These are phyloP conservation scores for Takakia lepidozioides DNA, from an alignment of 225 moss, liverwort and hornwort species.

Conservation along the genomic window DNA sequence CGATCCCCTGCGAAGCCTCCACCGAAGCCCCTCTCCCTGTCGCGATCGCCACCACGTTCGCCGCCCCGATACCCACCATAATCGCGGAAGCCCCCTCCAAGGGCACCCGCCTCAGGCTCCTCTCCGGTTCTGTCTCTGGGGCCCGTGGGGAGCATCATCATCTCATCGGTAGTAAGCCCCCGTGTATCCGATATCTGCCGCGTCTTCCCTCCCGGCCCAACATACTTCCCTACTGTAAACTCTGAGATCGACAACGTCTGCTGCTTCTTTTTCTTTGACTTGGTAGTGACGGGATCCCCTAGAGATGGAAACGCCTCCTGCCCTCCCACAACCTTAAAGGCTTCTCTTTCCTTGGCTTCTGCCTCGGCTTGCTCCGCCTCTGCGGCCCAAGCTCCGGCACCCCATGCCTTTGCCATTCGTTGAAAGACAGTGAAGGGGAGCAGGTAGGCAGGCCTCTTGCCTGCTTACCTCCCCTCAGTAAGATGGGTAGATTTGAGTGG, in stretches of 20 bases:
- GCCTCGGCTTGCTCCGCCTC: conserved; percentile 93
- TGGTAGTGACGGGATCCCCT: conserved; percentile 51
- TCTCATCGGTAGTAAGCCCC: conserved; percentile 71
- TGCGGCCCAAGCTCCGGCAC: conserved; percentile 93
- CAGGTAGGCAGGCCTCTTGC: no score
- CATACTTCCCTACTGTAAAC: conserved; percentile 77
- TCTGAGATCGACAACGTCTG: conserved; percentile 64
- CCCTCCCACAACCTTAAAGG: conserved; percentile 44
- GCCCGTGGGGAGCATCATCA: conserved; percentile 71
- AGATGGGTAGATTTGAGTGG: no score
- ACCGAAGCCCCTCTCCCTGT: conserved; percentile 47
- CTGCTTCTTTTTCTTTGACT: conserved; percentile 82
- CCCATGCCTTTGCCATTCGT: conserved; percentile 88
- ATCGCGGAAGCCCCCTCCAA: conserved; percentile 61
- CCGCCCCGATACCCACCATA: conserved; percentile 76
- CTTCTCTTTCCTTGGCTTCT: conserved; percentile 62
- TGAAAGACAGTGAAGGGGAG: no score
- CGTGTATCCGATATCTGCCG: conserved; percentile 53
- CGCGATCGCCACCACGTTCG: conserved; percentile 44
- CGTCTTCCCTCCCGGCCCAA: conserved; percentile 72
- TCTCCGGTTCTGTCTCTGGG: conserved; percentile 72
- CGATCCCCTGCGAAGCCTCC: conserved; percentile 61
- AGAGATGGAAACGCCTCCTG: conserved; percentile 74
- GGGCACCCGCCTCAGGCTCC: conserved; percentile 47
- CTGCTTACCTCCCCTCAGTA: no score